Evolutionary conservation across 2,329 filamentous ascomycete genomes (phyloP).

Genomic region (Ophiobolus disseminans): DNA sequence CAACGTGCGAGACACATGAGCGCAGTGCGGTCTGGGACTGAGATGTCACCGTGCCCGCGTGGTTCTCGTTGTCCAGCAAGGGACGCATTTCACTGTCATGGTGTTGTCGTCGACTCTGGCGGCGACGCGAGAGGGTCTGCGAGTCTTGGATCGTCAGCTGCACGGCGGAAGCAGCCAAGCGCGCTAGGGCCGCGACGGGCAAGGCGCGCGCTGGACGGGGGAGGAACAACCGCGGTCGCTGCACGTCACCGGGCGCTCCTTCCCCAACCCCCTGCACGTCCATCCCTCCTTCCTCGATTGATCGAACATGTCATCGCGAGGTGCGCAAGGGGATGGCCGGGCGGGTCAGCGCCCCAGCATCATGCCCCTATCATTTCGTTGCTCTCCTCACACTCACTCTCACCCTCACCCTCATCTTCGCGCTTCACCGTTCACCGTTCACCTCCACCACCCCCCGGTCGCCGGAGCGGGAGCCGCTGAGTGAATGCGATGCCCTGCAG

Average conservation of each 20-base stretch:
- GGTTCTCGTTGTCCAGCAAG: constrained; percentile 26
- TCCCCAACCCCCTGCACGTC: constrained; percentile 28
- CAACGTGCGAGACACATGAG: constrained; percentile 49
- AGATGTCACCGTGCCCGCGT: constrained; percentile 41
- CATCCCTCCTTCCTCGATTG: constrained; percentile 26
- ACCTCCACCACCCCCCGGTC: constrained; percentile 10
- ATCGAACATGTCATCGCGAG: constrained; percentile 15
- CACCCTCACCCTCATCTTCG: constrained; percentile 6
- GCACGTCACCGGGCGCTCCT: constrained; percentile 43
- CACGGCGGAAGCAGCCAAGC: constrained; percentile 26
- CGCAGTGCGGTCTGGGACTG: constrained; percentile 28
- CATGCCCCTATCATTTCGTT: constrained; percentile 4
- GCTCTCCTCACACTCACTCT: constrained; percentile 8
- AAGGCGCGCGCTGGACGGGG: constrained; percentile 28
- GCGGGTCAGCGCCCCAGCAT: constrained; percentile 14
- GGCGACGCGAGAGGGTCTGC: constrained; percentile 22
- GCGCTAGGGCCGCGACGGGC: constrained; percentile 25
- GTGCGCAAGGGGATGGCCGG: constrained; percentile 6
- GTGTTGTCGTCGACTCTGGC: constrained; percentile 18
- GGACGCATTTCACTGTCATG: constrained; percentile 14
- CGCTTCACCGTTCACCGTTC: constrained; percentile 10
- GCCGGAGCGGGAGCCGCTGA: constrained; percentile 23
- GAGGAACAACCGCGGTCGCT: constrained; percentile 39
- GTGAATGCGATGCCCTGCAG: constrained; percentile 22
- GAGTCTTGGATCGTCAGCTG: constrained; percentile 26